phyloP scores from a whole-genome alignment of 345 rosid species.

The Lenwebbia sp. region DNA sequence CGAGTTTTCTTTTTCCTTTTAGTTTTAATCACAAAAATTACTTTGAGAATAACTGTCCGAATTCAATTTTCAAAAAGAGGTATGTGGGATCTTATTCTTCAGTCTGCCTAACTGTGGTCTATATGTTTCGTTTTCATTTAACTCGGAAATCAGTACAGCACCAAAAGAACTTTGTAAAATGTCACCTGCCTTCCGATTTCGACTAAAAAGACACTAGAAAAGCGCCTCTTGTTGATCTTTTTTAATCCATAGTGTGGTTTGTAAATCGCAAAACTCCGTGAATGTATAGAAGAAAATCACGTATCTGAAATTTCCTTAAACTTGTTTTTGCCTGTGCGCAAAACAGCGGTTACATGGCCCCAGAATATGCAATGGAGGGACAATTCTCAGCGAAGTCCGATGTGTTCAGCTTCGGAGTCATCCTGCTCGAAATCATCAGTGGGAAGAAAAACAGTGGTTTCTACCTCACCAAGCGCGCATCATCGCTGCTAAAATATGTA shows the following conservation, averaged over 20 bases:
- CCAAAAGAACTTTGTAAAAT: not conserved
- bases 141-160: not conserved
- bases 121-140: not conserved
- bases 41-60: not conserved
- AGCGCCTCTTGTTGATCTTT: not conserved
- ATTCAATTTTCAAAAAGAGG: not conserved
- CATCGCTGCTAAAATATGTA: not conserved
- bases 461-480: not conserved
- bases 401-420: conserved; percentile 18
- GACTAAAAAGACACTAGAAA: not conserved
- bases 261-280: not conserved
- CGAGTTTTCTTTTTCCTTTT: not conserved
- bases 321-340: not conserved
- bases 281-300: no score
- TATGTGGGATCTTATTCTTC: not conserved
- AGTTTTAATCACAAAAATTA: not conserved
- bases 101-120: not conserved
- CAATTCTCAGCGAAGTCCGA: conserved; percentile 14
- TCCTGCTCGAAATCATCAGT: conserved; percentile 15
- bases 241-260: not conserved
- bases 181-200: not conserved
- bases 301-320: not conserved
- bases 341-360: conserved; percentile 17
- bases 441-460: conserved; percentile 4
- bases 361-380: conserved; percentile 20